These are phyloP conservation scores for Dothidotthia symphoricarpi DNA, from an alignment of 2,329 filamentous ascomycete genomes.

Conservation along the genomic window DNA sequence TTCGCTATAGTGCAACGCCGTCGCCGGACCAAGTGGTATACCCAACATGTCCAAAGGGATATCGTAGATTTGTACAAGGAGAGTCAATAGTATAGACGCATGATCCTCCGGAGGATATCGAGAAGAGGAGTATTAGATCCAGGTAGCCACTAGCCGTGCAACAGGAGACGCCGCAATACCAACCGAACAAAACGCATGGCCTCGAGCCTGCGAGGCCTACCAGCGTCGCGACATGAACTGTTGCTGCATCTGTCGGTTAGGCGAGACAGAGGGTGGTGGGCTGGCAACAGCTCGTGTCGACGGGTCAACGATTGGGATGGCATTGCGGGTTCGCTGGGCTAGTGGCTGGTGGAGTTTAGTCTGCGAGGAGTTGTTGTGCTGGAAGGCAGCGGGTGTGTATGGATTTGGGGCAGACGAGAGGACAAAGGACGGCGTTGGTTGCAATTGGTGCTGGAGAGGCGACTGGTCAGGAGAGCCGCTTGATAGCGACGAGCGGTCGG, in stretches of 20 bases:
- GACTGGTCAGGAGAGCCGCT: constrained; percentile 92
- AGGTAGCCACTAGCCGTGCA: constrained; percentile 42
- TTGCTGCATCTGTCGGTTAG: constrained; percentile 61
- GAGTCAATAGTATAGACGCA: constrained; percentile 42
- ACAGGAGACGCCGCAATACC: constrained; percentile 40
- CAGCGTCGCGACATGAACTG: constrained; percentile 51
- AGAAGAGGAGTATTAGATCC: constrained; percentile 39
- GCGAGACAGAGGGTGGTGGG: constrained; percentile 72
- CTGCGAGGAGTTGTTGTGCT: constrained; percentile 53
- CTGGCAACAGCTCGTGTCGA: constrained; percentile 87
- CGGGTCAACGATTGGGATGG: constrained; percentile 97
- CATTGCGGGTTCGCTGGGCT: constrained; percentile 85
- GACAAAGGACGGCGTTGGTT: constrained; percentile 67
- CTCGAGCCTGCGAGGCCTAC: constrained; percentile 43
- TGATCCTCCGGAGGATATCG: constrained; percentile 44
- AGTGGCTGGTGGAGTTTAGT: constrained; percentile 89
- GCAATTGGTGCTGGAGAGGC: constrained; percentile 78
- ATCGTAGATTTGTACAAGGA: constrained; percentile 46
- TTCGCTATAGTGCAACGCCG: constrained; percentile 43
- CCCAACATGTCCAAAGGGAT: constrained; percentile 43
- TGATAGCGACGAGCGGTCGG: constrained; percentile 90
- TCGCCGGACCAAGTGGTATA: constrained; percentile 43
- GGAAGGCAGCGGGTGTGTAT: constrained; percentile 60
- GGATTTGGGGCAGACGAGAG: constrained; percentile 64
- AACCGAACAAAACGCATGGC: constrained; percentile 32